phyloP scores from a whole-genome alignment of 2,329 filamentous ascomycete genomes.

The Gaeumannomyces sp. region DNA sequence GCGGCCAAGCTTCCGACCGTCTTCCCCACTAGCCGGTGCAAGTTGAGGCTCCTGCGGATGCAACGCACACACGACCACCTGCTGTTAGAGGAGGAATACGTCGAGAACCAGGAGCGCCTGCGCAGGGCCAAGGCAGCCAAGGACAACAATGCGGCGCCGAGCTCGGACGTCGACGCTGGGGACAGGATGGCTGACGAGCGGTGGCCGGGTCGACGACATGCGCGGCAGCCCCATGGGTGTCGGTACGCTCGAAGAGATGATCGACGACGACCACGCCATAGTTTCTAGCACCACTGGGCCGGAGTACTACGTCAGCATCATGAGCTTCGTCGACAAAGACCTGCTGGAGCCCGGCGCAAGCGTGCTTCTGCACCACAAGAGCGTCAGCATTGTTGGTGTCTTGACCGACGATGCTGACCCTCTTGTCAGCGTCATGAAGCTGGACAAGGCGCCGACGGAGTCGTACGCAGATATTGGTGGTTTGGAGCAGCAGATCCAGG shows the following conservation, averaged over 20 bases:
- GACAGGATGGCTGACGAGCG: conserved; percentile 93
- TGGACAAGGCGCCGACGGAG: conserved; percentile 97
- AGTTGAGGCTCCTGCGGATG: conserved; percentile 94
- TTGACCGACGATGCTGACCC: conserved; percentile 95
- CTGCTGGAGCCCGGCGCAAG: conserved; percentile 93
- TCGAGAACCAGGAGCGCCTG: conserved; percentile 95
- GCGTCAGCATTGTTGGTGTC: conserved; percentile 94
- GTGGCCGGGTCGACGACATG: conserved; percentile 95
- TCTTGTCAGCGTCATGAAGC: conserved; percentile 96
- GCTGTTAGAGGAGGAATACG: conserved; percentile 94
- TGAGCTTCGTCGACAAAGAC: conserved; percentile 99
- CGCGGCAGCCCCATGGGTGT: conserved; percentile 98
- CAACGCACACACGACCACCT: conserved; percentile 97
- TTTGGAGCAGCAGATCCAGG: conserved; percentile 90
- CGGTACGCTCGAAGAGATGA: conserved; percentile 95
- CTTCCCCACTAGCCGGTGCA: conserved; percentile 94
- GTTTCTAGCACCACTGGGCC: conserved; percentile 95
- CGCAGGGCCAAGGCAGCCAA: conserved; percentile 84
- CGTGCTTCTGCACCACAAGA: conserved; percentile 94
- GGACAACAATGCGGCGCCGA: conserved; percentile 53
- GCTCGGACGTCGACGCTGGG: conserved; percentile 65
- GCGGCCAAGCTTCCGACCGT: conserved; percentile 91
- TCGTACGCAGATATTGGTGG: conserved; percentile 98
- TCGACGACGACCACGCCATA: conserved; percentile 98
- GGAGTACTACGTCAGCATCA: conserved; percentile 99